Evolutionary conservation across 768 basidiomycete species (phyloP).

Genomic region (Peribolospora kevripleyi): DNA sequence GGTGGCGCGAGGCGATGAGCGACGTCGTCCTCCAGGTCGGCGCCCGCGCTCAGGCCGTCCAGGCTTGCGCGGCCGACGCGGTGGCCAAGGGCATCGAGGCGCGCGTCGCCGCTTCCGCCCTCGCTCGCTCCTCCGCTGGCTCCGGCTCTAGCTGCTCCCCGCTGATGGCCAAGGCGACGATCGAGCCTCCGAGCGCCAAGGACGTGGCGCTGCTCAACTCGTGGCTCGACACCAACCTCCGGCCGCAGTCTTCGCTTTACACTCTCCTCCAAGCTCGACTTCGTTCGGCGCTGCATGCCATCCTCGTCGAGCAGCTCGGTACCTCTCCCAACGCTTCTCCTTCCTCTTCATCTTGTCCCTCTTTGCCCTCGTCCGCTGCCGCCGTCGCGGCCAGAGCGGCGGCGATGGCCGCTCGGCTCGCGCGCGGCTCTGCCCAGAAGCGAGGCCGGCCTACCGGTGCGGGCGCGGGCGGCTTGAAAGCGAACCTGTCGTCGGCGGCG

Average conservation of each 20-base stretch:
- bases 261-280: conserved; percentile 7
- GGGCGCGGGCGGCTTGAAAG: too few relatives aligned
- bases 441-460: too few relatives aligned
- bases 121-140: neutral
- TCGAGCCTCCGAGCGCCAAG: neutral
- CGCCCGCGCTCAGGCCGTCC: conserved; percentile 30
- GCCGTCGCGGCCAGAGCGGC: too few relatives aligned
- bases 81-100: too few relatives aligned
- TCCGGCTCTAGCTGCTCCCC: neutral
- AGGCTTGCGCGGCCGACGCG: neutral
- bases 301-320: conserved; percentile 5
- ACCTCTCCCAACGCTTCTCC: too few relatives aligned
- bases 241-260: conserved; percentile 5
- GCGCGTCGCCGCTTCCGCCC: neutral
- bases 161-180: neutral
- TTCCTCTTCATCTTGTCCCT: too few relatives aligned
- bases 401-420: too few relatives aligned
- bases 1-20: conserved; percentile 33
- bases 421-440: too few relatives aligned
- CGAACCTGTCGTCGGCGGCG: too few relatives aligned
- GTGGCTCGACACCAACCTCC: conserved; percentile 9
- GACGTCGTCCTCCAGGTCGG: conserved; percentile 55
- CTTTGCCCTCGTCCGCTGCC: too few relatives aligned
- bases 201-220: conserved; percentile 3
- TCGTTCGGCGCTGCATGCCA: neutral